Base-by-base conservation (phyloP, 164 flowering plant species). In the Nymphaea colorata region DNA sequence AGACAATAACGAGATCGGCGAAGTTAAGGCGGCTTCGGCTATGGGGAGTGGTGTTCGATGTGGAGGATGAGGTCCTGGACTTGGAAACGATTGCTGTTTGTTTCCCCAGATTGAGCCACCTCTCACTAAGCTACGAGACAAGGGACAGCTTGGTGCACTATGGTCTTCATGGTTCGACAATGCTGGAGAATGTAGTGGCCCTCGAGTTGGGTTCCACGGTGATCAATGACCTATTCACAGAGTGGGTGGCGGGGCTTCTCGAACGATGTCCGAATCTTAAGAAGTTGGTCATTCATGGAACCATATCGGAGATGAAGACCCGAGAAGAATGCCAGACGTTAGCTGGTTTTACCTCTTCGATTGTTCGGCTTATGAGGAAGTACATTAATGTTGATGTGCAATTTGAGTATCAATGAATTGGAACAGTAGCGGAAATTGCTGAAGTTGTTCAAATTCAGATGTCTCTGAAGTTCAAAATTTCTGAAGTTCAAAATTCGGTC, bases 11-110 rank as follows among this genome's bases (percentile, higher is more conserved):
- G 44, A 83, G 76, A 72, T 84, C 98, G 14, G 77, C 91, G 6
- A 86, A 77, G 65, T 79, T 91, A 79, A 86, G 79, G 79, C 81
- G 69, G 73, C 97, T 93, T 70, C 79, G 91, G 61, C 87, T 93
- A 42, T 91, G 96, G 97, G 84, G 82, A 62, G 95, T 93, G 65
- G 83, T 79, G 55, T 87, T 89, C 78, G 98, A 91, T 62, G 95
- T 86, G 73, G 93, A 87, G 42, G 89, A 86, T 70, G 96, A 86
- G 76, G 62, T 82, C 73, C 86, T 89, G 69, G 96, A 89, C 79
- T 70, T 91, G 76, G 96, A 91, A 75, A 81, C 89, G 3, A 78
- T 93, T 62, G 83, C 87, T 65, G 70, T 72, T 64, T 81, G 90
- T 79, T 93, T 91, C 66, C 94, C 97, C 8, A 74, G 67, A 63